Conservation (phyloP, 495 filamentous ascomycete genomes). For the Penicillium turbatum region DNA sequence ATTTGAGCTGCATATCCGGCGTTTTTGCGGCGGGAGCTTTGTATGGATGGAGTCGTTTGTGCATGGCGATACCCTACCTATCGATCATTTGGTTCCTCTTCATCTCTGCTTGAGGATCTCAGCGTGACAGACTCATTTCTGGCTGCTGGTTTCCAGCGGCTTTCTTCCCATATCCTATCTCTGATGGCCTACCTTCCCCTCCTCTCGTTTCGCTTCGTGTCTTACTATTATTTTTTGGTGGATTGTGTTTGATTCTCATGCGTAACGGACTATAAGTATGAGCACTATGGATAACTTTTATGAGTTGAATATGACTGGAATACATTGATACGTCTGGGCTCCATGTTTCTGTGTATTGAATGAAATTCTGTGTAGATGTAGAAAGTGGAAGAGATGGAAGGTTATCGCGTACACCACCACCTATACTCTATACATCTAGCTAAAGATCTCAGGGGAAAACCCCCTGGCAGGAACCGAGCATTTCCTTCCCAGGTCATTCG, state of each 20-base stretch:
- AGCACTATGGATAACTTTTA: slow-evolving; percentile 15
- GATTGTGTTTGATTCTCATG: slow-evolving; percentile 9
- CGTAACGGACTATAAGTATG: slow-evolving; percentile 14
- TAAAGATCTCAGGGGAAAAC: too few relatives aligned
- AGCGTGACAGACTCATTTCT: background rate
- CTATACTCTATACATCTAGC: too few relatives aligned
- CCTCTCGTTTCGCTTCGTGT: slow-evolving; percentile 22
- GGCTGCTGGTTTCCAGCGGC: background rate
- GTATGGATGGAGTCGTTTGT: slow-evolving; percentile 29
- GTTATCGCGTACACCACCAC: too few relatives aligned
- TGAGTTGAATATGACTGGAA: slow-evolving; percentile 21
- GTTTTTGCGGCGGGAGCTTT: slow-evolving; percentile 22
- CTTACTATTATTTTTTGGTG: slow-evolving; percentile 25
- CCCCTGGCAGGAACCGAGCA: too few relatives aligned
- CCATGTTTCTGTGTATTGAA: too few relatives aligned
- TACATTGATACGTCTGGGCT: background rate
- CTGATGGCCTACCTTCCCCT: background rate
- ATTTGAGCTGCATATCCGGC: slow-evolving; percentile 20
- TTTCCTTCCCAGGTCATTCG: too few relatives aligned
- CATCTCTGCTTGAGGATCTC: slow-evolving; percentile 25
- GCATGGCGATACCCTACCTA: slow-evolving; percentile 42
- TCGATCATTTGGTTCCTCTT: slow-evolving; percentile 30
- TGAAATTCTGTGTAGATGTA: too few relatives aligned
- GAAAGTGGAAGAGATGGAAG: too few relatives aligned
- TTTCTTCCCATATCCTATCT: background rate